Percentiles rank a stretch among this genome's conserved stretches.
Conservation (phyloP, 108 stramenopile species). For the Aurantiochytrium sp. region DNA sequence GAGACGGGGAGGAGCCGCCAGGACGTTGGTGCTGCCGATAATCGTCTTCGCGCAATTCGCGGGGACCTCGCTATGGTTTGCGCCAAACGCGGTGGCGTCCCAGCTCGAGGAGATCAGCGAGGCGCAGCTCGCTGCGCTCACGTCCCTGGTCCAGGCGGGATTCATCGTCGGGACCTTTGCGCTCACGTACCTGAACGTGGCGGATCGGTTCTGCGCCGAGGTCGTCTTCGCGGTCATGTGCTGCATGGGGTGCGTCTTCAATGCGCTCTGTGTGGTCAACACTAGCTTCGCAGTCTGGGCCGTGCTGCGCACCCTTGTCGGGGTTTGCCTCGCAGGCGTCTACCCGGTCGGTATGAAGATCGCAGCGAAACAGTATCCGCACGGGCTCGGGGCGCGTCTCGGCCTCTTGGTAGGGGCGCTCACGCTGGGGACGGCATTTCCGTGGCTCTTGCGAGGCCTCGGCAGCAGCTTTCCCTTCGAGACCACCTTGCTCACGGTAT, state of each 20-base stretch:
- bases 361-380: constrained; percentile 41
- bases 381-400: constrained; percentile 43
- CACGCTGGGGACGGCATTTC: constrained; percentile 44
- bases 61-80: constrained; percentile 58
- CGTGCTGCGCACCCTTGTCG: constrained; percentile 37
- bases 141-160: constrained; percentile 46
- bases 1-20: neutral
- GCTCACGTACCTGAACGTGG: constrained; percentile 37
- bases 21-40: constrained; percentile 29
- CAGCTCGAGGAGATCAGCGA: constrained; percentile 32
- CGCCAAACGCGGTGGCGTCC: constrained; percentile 47
- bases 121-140: constrained; percentile 25
- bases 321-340: constrained; percentile 46
- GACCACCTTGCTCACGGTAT: neutral
- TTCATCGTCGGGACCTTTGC: constrained; percentile 51
- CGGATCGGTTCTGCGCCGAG: constrained; percentile 44
- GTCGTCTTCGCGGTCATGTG: constrained; percentile 36
- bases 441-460: constrained; percentile 39
- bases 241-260: constrained; percentile 24
- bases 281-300: constrained; percentile 30
- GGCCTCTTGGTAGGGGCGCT: constrained; percentile 47
- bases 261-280: neutral
- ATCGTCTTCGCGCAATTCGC: constrained; percentile 50
- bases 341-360: constrained; percentile 57
- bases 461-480: constrained; percentile 27